Conservation (phyloP, 805 yeast genomes). For the Wickerhamiella sergipiensis region DNA sequence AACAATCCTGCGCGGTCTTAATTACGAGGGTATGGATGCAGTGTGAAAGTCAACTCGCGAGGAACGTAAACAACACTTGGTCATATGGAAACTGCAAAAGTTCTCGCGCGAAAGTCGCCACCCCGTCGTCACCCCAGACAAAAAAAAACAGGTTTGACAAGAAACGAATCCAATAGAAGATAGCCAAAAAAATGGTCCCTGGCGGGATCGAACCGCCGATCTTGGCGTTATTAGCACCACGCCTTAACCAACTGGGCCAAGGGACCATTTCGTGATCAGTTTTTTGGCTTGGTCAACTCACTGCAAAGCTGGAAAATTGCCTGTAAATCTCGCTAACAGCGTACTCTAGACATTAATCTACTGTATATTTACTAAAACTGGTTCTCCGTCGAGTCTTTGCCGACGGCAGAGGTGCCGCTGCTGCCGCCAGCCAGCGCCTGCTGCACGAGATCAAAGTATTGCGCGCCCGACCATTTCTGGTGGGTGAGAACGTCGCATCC, state of each 20-base stretch:
- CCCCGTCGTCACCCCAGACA: too few relatives aligned
- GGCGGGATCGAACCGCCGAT: conserved; percentile 34
- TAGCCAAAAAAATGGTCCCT: conserved; percentile 20
- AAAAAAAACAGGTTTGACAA: too few relatives aligned
- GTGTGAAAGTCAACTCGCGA: too few relatives aligned
- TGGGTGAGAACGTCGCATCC: conserved; percentile 44
- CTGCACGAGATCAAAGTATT: conserved; percentile 35
- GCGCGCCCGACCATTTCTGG: conserved; percentile 53
- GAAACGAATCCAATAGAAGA: too few relatives aligned
- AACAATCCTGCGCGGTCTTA: neutral
- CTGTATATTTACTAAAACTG: conserved; percentile 5
- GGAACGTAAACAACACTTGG: too few relatives aligned
- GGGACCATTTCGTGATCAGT: conserved; percentile 26
- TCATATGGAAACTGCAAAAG: too few relatives aligned
- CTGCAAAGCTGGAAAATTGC: neutral
- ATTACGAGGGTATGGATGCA: neutral
- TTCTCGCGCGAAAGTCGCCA: too few relatives aligned
- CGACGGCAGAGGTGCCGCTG: conserved; percentile 31
- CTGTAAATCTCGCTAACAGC: too few relatives aligned
- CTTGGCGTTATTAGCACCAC: conserved; percentile 44
- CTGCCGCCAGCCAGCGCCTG: conserved; percentile 33
- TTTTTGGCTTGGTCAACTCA: neutral
- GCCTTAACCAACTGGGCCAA: conserved; percentile 51
- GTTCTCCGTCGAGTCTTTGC: conserved; percentile 32
- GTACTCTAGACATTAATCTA: too few relatives aligned